phyloP scores from a whole-genome alignment of 768 basidiomycete genomes.

The Podaxis mareebaensis region DNA sequence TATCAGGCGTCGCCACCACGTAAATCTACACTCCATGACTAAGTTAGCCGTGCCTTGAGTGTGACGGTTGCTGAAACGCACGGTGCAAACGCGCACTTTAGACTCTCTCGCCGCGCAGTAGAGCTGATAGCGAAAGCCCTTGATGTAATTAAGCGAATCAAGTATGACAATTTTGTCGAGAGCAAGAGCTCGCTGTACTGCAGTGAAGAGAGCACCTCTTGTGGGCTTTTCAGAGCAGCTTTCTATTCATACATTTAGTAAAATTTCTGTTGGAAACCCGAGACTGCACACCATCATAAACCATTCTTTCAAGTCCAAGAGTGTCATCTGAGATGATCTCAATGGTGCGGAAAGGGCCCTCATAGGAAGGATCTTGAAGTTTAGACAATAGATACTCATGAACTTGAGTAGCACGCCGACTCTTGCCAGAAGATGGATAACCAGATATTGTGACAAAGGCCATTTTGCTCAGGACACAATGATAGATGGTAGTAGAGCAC shows the following conservation, averaged over 20 bases:
- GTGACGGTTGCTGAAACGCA: slow-evolving; percentile 36
- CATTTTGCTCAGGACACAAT: slow-evolving; percentile 45
- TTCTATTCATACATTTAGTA: slow-evolving; percentile 41
- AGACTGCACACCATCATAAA: slow-evolving; percentile 67
- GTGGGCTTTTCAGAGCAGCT: slow-evolving; percentile 86
- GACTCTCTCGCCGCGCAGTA: slow-evolving; percentile 94
- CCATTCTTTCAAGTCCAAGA: slow-evolving; percentile 61
- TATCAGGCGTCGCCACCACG: slow-evolving; percentile 71
- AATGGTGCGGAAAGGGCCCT: slow-evolving; percentile 47
- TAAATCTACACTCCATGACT: slow-evolving; percentile 54
- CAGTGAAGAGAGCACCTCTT: slow-evolving; percentile 78
- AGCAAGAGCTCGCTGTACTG: slow-evolving; percentile 74
- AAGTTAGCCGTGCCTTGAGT: neutral
- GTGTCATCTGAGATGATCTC: slow-evolving; percentile 72
- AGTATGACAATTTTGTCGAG: slow-evolving; percentile 80
- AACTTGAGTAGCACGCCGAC: slow-evolving; percentile 68
- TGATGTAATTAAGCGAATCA: slow-evolving; percentile 96
- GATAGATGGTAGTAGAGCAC: neutral
- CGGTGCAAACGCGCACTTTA: slow-evolving; percentile 84
- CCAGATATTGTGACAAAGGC: slow-evolving; percentile 91
- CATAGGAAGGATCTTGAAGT: slow-evolving; percentile 49
- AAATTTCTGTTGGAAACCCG: neutral
- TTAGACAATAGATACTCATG: slow-evolving; percentile 52
- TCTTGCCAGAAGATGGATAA: slow-evolving; percentile 87
- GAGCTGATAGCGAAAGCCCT: slow-evolving; percentile 97